Evolutionary conservation across 2,329 filamentous ascomycete genomes (phyloP), one percentile per base, ranked within the genome.

Genomic region (Fusarium albosuccineum): DNA sequence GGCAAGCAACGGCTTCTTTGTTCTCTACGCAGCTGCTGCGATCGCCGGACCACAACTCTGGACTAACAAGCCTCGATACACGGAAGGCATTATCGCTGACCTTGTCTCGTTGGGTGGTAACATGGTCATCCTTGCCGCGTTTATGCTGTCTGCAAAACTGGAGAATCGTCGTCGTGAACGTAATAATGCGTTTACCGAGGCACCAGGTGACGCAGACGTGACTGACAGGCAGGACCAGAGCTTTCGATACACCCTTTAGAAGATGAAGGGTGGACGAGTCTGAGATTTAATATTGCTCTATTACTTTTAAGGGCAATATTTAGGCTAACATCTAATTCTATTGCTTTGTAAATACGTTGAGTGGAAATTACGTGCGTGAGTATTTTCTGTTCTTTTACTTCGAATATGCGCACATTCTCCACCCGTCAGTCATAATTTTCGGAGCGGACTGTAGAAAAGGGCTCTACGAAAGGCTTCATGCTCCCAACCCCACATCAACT

Each of bases 41-140:
- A 51, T 63, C 27, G 33, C 39, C 11, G 44, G 49, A 1, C 48
- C 61, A 10, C 48, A 50, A 26, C 40, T 57, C 8, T 60, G 56
- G 51, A 53, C 39, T 10, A 37, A 54, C n/a, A 46, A 40, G 16
- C 61, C 52, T 6, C 41, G 57, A 14, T 64, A 64, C 17, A 59
- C 46, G 4, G 29, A 52, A 10, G 51, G 61, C 2, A 14, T 64
- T n/a, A 57, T 64, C n/a, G 36, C 59, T 13, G 49, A 48, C 16
- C 37, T 58, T 3, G 45, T 57, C n/a, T 22, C 44, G 2, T n/a
- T 58, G 6, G 50, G 16, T 8, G 30, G n/a, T 2, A 44, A 33
- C 16, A 40, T 57, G 37, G 22, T 39, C 1, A 40, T 51, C 10
- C 44, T 52, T 22, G 37, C n/a, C 13, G 16, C 41, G 14, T 54